Base-by-base conservation (phyloP, 2,329 filamentous ascomycete species). In the Apiospora malaysiana region DNA sequence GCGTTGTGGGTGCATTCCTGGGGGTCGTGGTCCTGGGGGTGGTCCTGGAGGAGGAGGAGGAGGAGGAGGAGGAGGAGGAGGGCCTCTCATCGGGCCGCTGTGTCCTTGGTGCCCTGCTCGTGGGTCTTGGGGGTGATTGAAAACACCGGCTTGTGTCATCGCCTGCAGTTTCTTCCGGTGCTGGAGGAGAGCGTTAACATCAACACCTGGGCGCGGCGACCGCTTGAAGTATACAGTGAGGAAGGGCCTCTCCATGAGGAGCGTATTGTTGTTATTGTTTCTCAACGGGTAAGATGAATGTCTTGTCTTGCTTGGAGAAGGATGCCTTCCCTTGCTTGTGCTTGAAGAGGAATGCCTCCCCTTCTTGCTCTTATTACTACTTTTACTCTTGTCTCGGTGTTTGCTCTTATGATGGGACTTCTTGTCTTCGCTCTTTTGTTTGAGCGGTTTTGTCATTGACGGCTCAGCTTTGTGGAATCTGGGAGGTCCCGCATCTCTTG, bases 141-240 rank as follows among this genome's bases (percentile, higher is more conserved):
- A 14, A 3, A 10, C 71, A 68, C 40, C 68, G 56, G 40, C 40
- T 45, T 56, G 69, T 47, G 49, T 68, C 42, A 59, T 56, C 37
- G 42, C 49, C 27, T 23, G 46, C 42, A 25, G 18, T 42, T 56
- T 72, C 66, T 63, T 74, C 47, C 71, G 76, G 3, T 70, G 70
- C 25, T 75, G 68, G 69, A 76, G 78, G 7, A 80, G 71, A 45
- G 43, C 67, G 0, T 8, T 12, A n/a, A 79, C 73, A 42, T 82
- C 76, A 8, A 79, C 79, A 0, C 77, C 77, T 0, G 73, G 72
- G 27, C 76, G 78, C 1, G 84, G 85, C 3, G 77, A 77, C 10
- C 82, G 79, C 73, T 82, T 84, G 74, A 85, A 87, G 75, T 86
- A 87, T 14, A 81, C 83, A 1, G 81, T 85, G 56, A 88, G 77